These are phyloP conservation scores for Ogataea pini DNA, from an alignment of 805 yeast genomes.

Conservation along the genomic window DNA sequence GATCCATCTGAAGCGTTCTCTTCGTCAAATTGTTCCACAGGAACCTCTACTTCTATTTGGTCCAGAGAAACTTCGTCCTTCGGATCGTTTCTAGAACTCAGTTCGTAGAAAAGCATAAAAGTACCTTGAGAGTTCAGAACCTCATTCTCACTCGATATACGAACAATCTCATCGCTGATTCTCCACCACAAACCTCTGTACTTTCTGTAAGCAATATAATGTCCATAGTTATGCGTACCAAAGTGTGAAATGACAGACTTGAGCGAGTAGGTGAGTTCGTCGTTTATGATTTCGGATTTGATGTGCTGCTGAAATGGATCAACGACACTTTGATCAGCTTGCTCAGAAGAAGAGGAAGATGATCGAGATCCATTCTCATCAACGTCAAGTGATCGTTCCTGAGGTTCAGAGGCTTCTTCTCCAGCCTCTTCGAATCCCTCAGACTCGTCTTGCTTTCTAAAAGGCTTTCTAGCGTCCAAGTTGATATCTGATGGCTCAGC, in stretches of 20 bases:
- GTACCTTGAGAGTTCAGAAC: slow-evolving; percentile 84
- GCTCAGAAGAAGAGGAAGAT: neutral
- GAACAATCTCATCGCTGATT: slow-evolving; percentile 85
- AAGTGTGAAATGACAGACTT: slow-evolving; percentile 89
- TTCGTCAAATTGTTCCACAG: slow-evolving; percentile 6
- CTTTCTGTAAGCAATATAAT: slow-evolving; percentile 85
- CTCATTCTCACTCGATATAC: slow-evolving; percentile 76
- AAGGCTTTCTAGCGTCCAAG: slow-evolving; percentile 75
- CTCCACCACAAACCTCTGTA: slow-evolving; percentile 92
- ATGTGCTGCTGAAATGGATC: slow-evolving; percentile 5
- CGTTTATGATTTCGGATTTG: slow-evolving; percentile 22
- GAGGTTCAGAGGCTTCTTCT: slow-evolving; percentile 3
- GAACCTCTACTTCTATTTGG: slow-evolving; percentile 9
- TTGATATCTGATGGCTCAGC: slow-evolving; percentile 71
- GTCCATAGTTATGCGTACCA: slow-evolving; percentile 98
- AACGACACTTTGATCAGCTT: neutral
- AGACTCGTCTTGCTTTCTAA: slow-evolving; percentile 59
- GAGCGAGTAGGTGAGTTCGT: slow-evolving; percentile 61
- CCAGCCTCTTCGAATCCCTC: slow-evolving; percentile 12
- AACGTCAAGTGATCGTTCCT: neutral
- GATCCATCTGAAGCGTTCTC: slow-evolving; percentile 3
- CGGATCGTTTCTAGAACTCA: slow-evolving; percentile 30
- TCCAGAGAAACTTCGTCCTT: slow-evolving; percentile 17
- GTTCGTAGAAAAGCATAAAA: slow-evolving; percentile 89
- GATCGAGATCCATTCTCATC: neutral